A percentile compares a stretch with the other conserved stretches of the same genome.
These are phyloP conservation scores for Fragilariopsis cylindrus DNA, from an alignment of 108 stramenopile genomes.

Conservation along the genomic window DNA sequence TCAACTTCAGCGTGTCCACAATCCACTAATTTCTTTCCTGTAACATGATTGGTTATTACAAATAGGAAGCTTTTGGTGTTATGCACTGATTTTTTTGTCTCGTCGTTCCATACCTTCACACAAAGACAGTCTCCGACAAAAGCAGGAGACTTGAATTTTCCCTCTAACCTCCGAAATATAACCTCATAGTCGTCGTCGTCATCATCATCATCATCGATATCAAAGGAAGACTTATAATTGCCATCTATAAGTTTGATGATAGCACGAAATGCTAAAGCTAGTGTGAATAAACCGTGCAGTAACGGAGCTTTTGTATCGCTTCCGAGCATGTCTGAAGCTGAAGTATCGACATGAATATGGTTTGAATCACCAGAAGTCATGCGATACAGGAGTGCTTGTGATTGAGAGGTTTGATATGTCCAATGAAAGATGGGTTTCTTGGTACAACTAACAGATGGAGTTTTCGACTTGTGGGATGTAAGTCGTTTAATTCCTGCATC, in stretches of 20 bases:
- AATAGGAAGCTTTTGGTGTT: conserved; percentile 9
- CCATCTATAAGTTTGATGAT: conserved; percentile 36
- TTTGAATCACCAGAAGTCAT: conserved; percentile 90
- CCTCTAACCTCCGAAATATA: conserved; percentile 28
- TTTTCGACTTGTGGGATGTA: background rate
- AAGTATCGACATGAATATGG: conserved; percentile 73
- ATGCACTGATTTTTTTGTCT: background rate
- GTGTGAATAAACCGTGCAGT: conserved; percentile 86
- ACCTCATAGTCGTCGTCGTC: conserved; percentile 6
- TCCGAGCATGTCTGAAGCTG: conserved; percentile 35
- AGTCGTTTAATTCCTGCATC: conserved; percentile 19
- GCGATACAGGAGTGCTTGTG: conserved; percentile 85
- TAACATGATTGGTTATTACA: conserved; percentile 20
- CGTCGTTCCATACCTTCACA: conserved; percentile 45
- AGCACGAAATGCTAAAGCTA: conserved; percentile 71
- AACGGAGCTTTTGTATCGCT: conserved; percentile 55
- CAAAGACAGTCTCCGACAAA: conserved; percentile 59
- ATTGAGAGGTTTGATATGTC: conserved; percentile 45
- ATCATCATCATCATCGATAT: background rate
- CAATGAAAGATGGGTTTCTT: conserved; percentile 30
- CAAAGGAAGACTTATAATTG: background rate
- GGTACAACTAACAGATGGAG: background rate
- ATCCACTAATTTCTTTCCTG: conserved; percentile 25
- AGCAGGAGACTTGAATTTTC: conserved; percentile 62
- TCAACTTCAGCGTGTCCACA: conserved; percentile 23